Evolutionary conservation across 73 alveolate species (phyloP).

Genomic region (Tetrahymena elliotti): DNA sequence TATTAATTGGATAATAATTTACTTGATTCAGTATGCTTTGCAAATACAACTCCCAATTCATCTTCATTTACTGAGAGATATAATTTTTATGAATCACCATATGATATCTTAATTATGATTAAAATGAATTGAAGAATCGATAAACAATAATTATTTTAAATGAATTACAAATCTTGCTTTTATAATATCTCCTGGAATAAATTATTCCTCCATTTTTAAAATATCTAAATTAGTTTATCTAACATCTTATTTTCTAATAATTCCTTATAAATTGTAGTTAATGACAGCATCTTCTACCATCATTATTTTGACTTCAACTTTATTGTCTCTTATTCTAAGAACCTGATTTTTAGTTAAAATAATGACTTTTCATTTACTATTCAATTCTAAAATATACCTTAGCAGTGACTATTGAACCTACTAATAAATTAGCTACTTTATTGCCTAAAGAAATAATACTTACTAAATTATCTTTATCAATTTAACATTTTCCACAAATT

Average conservation of each 20-base stretch:
- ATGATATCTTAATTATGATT: neutral
- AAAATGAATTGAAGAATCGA: neutral
- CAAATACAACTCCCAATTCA: slow-evolving; percentile 56
- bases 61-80: slow-evolving; percentile 50
- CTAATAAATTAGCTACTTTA: neutral
- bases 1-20: neutral
- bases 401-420: neutral
- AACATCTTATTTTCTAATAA: slow-evolving; percentile 46
- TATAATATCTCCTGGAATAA: slow-evolving; percentile 56
- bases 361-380: neutral
- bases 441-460: slow-evolving; percentile 3
- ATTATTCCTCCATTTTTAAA: slow-evolving; percentile 46
- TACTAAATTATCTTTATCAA: slow-evolving; percentile 1
- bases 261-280: slow-evolving; percentile 34
- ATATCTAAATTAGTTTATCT: slow-evolving; percentile 46
- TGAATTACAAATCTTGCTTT: slow-evolving; percentile 43
- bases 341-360: neutral
- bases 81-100: slow-evolving; percentile 39
- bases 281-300: slow-evolving; percentile 7
- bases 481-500: slow-evolving; percentile 4
- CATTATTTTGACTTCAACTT: slow-evolving; percentile 14
- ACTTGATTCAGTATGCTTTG: slow-evolving; percentile 40
- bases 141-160: neutral
- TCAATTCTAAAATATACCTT: neutral
- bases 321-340: slow-evolving; percentile 21